These are phyloP conservation scores for Macrophomina phaseolina DNA, from an alignment of 2,329 filamentous ascomycete species.

Conservation along the genomic window DNA sequence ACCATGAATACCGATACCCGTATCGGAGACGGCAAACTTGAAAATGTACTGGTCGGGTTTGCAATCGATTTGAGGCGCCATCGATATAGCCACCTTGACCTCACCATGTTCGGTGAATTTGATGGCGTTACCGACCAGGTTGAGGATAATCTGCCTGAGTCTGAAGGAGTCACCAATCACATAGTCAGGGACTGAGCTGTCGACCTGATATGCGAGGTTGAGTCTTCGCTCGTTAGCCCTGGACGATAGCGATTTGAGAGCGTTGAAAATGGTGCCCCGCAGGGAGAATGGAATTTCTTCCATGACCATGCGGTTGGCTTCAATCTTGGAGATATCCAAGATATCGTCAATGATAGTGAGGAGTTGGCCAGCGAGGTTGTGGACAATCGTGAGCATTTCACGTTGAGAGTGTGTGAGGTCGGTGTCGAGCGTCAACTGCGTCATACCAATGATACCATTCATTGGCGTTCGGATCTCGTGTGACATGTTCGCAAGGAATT, in stretches of 20 bases:
- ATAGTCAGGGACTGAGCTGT: conserved; percentile 91
- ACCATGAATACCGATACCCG: conserved; percentile 92
- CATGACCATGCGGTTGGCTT: conserved; percentile 97
- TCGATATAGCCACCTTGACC: conserved; percentile 89
- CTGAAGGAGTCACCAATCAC: conserved; percentile 97
- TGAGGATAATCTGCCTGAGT: conserved; percentile 93
- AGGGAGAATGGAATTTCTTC: conserved; percentile 97
- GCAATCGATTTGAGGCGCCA: conserved; percentile 69
- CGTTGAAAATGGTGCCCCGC: conserved; percentile 94
- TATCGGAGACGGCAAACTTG: conserved; percentile 94
- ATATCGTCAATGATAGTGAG: conserved; percentile 93
- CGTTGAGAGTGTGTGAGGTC: conserved; percentile 92
- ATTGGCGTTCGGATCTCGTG: conserved; percentile 98
- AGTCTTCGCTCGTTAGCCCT: conserved; percentile 96
- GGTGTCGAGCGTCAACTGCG: conserved; percentile 92
- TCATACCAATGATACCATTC: conserved; percentile 99
- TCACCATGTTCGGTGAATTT: conserved; percentile 98
- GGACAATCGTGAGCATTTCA: conserved; percentile 98
- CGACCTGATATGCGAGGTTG: conserved; percentile 90
- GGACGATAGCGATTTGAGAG: conserved; percentile 93
- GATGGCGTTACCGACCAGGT: conserved; percentile 96
- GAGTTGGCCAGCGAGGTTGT: conserved; percentile 93
- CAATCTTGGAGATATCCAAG: conserved; percentile 75
- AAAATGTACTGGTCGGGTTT: conserved; percentile 83
- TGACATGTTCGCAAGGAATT: conserved; percentile 98